Conservation (phyloP, 768 basidiomycete genomes). For the Leccinum disarticulatum region DNA sequence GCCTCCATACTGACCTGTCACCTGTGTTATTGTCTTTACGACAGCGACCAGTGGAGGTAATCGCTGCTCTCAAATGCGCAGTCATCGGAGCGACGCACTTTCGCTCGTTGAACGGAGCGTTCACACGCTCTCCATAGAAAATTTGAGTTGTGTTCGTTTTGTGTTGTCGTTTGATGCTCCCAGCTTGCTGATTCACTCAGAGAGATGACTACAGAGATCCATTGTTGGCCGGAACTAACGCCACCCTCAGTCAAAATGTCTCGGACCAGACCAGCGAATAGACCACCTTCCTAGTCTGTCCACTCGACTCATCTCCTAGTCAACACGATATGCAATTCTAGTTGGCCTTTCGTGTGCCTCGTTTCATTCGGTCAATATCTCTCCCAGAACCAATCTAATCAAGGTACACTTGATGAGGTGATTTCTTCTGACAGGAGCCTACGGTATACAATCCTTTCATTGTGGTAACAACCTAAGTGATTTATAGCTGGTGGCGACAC, state of each 20-base stretch:
- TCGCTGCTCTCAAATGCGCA: not conserved
- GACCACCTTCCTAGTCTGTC: slow-evolving; percentile 39
- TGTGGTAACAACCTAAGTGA: slow-evolving; percentile 1
- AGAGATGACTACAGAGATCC: slow-evolving; percentile 35
- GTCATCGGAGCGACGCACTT: not conserved
- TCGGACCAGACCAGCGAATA: not conserved
- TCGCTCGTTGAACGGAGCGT: not conserved
- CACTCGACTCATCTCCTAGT: slow-evolving; percentile 54
- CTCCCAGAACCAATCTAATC: not conserved
- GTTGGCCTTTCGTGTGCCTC: slow-evolving; percentile 72
- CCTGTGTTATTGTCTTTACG: not conserved
- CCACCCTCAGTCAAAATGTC: not conserved
- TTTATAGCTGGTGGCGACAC: slow-evolving; percentile 70
- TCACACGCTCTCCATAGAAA: not conserved
- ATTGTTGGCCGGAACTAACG: slow-evolving; percentile 18
- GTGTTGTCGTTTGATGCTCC: not conserved
- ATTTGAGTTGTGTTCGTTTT: no score
- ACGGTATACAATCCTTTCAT: slow-evolving; percentile 22
- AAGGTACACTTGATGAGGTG: slow-evolving; percentile 4
- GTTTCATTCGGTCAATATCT: slow-evolving; percentile 63
- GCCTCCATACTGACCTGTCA: not conserved
- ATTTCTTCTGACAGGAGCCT: slow-evolving; percentile 34
- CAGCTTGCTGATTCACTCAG: not conserved
- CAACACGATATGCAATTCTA: slow-evolving; percentile 61
- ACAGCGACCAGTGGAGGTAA: not conserved